phyloP scores from a whole-genome alignment of 768 basidiomycete genomes.

The Tulasnella sp. region DNA sequence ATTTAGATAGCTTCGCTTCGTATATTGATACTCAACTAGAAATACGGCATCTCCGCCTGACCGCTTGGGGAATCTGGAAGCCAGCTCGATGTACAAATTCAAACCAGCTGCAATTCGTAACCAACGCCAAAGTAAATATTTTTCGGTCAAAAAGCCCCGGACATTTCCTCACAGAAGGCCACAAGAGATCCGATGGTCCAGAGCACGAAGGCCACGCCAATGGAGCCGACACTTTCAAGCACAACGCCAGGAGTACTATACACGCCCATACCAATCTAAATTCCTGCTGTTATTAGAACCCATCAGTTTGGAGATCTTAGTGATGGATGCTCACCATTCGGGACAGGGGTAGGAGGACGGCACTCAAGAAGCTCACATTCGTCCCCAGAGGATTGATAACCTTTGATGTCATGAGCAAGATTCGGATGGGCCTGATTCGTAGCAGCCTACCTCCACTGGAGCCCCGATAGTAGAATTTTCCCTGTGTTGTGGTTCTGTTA shows the following conservation, averaged over 20 bases:
- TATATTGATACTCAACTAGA: not conserved
- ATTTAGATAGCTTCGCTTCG: too few species aligned
- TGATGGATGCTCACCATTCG: not conserved
- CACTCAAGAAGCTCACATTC: not conserved
- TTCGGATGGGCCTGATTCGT: too few species aligned
- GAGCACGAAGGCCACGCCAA: not conserved
- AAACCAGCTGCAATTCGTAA: not conserved
- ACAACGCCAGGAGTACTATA: not conserved
- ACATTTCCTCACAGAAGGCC: not conserved
- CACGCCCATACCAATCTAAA: not conserved
- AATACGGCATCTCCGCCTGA: not conserved
- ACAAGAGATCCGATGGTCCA: not conserved
- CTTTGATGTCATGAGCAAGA: too few species aligned
- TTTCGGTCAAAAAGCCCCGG: too few species aligned
- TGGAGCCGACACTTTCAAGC: not conserved
- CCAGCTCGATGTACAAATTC: not conserved
- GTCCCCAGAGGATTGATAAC: not conserved
- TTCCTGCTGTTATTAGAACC: not conserved
- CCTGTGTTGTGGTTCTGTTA: too few species aligned
- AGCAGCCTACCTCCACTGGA: not conserved
- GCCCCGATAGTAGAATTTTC: not conserved
- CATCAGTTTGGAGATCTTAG: not conserved
- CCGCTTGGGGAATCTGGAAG: not conserved
- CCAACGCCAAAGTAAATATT: not conserved
- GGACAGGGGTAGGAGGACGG: not conserved